A percentile compares a stretch with the other conserved stretches of the same genome.
These are phyloP conservation scores for Magnusiomyces sp. DNA, from an alignment of 1,139 yeast species.

Conservation along the genomic window DNA sequence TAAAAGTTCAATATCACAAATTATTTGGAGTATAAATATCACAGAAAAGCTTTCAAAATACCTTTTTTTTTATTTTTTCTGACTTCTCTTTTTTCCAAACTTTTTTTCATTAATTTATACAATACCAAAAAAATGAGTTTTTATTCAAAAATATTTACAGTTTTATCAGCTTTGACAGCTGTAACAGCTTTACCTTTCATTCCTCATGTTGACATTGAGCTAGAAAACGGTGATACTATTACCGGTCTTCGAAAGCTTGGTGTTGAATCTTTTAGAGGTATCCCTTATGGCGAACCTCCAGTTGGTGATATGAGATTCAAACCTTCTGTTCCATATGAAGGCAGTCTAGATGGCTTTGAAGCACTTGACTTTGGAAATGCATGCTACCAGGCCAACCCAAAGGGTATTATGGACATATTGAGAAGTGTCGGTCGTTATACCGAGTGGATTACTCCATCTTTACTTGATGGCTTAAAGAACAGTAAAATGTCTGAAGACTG, in stretches of 20 bases:
- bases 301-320: slow-evolving; percentile 12
- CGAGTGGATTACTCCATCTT: slow-evolving; percentile 4
- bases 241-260: slow-evolving; percentile 10
- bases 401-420: slow-evolving; percentile 6
- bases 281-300: slow-evolving; percentile 15
- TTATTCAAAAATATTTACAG: too few species aligned
- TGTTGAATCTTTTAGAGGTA: slow-evolving; percentile 14
- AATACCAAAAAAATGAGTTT: too few species aligned
- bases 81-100: too few species aligned
- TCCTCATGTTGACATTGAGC: slow-evolving; percentile 3
- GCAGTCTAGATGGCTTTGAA: slow-evolving; percentile 2
- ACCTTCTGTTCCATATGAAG: slow-evolving; percentile 8
- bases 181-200: slow-evolving; percentile 1
- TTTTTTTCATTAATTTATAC: too few species aligned
- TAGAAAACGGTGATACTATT: slow-evolving; percentile 7
- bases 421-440: slow-evolving; percentile 3
- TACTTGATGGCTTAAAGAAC: slow-evolving; percentile 4
- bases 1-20: too few species aligned
- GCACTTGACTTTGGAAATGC: slow-evolving; percentile 7
- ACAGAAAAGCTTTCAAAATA: too few species aligned
- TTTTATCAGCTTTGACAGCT: too few species aligned
- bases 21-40: too few species aligned
- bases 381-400: slow-evolving; percentile 7
- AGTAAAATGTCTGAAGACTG: slow-evolving; percentile 22
- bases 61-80: too few species aligned